phyloP scores from a whole-genome alignment of 164 flowering plant genomes.

The Vitis amurensis region DNA sequence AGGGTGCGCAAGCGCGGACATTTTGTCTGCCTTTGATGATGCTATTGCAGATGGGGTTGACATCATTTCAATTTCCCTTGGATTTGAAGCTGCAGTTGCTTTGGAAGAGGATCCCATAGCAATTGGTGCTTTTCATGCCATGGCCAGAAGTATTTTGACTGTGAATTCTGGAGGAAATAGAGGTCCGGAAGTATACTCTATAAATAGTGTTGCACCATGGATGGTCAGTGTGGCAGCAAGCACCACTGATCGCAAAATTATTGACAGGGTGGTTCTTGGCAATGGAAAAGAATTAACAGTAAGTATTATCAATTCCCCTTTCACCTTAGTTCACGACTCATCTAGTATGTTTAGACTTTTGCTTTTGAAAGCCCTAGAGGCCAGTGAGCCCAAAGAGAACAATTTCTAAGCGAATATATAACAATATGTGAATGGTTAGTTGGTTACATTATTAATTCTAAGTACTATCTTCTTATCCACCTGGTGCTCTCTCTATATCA shows the following conservation, averaged over 20 bases:
- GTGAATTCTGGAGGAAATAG: too few species aligned
- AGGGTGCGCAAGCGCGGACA: not conserved
- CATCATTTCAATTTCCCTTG: constrained; percentile 21
- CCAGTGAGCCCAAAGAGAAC: too few species aligned
- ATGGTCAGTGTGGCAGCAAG: too few species aligned
- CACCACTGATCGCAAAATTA: constrained; percentile 8
- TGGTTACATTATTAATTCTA: not conserved
- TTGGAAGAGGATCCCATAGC: constrained; percentile 11
- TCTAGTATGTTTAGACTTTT: too few species aligned
- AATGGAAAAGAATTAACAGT: constrained; percentile 17
- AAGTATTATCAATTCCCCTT: not conserved
- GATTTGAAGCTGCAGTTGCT: not conserved
- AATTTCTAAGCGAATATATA: too few species aligned
- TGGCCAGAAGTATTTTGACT: constrained; percentile 26
- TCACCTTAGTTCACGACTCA: not conserved
- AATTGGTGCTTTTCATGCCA: constrained; percentile 37
- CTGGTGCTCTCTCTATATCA: not conserved
- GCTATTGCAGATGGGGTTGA: constrained; percentile 33
- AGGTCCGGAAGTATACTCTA: too few species aligned
- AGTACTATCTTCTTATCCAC: not conserved
- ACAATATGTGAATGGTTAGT: too few species aligned
- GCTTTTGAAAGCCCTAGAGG: too few species aligned
- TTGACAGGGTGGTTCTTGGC: constrained; percentile 28
- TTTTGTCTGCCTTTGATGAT: constrained; percentile 29
- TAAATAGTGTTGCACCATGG: too few species aligned